Base-by-base conservation (phyloP, 139 green algal genomes). In the Tetratostichococcus sp. region DNA sequence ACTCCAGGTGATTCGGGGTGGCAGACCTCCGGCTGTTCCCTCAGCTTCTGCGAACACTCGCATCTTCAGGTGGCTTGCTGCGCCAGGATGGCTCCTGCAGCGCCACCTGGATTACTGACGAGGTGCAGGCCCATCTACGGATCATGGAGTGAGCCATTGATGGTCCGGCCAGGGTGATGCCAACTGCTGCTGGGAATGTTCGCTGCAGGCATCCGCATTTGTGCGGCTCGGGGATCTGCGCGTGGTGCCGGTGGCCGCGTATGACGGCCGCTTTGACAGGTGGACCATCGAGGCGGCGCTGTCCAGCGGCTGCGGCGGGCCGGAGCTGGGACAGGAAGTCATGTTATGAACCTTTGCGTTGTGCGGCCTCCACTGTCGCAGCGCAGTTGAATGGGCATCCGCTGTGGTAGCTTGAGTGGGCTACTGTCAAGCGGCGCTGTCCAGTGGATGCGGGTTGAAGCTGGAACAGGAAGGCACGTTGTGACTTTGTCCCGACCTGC, bases 51-150 rank as follows among this genome's bases (percentile, higher is more conserved):
- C n/a, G n/a, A n/a, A n/a, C n/a, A n/a, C n/a, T n/a, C 78, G 78
- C 35, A 70, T 89, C 58, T 89, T 82, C 67, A 83, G 88, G 70
- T 70, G 85, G 88, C 72, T 76, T 83, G 4, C 71, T 89, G 66
- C 67, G 83, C 14, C 83, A 87, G 69, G 73, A 88, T 33, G 83
- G 80, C 31, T 2, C 73, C 14, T 77, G 35, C 43, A 43, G 23
- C 8, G 26, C 39, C 70, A 69, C 62, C 26, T 80, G 76, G 76
- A 30, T 76, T n/a, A n/a, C n/a, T 11, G 39, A 50, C 39, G 50
- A 62, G 50, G 11, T 62, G 50, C 50, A 62, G 50, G 50, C 26
- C 50, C 50, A 11, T n/a, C n/a, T n/a, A n/a, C n/a, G n/a, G n/a
- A n/a, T n/a, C n/a, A n/a, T n/a, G n/a, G n/a, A n/a, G n/a, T n/a